Evolutionary conservation across 768 basidiomycete genomes (phyloP).

Genomic region (Tylopilus sp.): DNA sequence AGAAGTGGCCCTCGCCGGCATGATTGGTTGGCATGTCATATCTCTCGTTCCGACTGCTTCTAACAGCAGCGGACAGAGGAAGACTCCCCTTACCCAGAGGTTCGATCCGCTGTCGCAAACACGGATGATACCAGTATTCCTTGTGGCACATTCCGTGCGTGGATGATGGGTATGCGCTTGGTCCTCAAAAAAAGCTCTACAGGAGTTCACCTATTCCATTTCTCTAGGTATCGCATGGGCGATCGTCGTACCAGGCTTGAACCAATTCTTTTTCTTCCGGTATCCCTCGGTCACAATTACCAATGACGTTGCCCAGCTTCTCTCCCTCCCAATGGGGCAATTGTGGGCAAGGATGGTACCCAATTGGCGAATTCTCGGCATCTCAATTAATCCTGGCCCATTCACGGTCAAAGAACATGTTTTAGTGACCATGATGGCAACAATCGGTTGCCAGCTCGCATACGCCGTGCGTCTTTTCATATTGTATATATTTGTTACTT

Average conservation of each 20-base stretch:
- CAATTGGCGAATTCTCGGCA: conserved; percentile 48
- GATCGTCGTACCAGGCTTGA: conserved; percentile 65
- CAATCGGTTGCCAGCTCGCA: conserved; percentile 35
- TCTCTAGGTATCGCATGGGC: conserved; percentile 52
- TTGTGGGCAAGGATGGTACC: conserved; percentile 59
- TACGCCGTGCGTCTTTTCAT: conserved; percentile 20
- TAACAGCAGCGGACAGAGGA: conserved; percentile 40
- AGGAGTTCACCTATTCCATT: no score
- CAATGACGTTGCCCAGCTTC: conserved; percentile 66
- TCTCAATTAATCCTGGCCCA: conserved; percentile 68
- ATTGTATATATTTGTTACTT: background rate
- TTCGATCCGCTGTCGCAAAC: conserved; percentile 73
- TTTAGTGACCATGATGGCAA: conserved; percentile 70
- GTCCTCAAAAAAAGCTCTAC: no score
- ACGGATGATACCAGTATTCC: conserved; percentile 69
- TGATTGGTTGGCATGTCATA: conserved; percentile 18
- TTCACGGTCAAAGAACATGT: conserved; percentile 76
- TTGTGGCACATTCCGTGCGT: conserved; percentile 57
- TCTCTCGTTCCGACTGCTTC: conserved; percentile 14
- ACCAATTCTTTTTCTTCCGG: conserved; percentile 75
- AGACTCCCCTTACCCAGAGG: conserved; percentile 84
- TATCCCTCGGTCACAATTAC: conserved; percentile 47
- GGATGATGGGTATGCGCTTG: conserved; percentile 54
- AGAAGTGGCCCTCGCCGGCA: conserved; percentile 23
- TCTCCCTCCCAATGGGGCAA: conserved; percentile 68